Conservation (phyloP, 2,329 filamentous ascomycete genomes). For the Arthroderma sp. region DNA sequence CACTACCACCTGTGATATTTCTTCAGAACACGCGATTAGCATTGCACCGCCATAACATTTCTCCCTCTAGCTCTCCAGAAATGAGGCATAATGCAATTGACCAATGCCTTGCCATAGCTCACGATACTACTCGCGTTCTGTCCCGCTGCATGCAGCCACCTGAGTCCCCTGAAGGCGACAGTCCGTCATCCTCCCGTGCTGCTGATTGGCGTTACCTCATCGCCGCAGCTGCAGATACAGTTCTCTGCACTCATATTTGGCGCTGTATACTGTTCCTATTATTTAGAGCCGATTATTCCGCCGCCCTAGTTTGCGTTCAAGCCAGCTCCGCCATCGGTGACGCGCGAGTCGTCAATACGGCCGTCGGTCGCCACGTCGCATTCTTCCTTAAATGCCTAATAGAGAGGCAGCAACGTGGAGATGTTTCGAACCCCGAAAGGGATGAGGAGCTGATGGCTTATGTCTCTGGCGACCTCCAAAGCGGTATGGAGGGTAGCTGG, state of each 20-base stretch:
- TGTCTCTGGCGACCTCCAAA: conserved; percentile 74
- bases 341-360: conserved; percentile 56
- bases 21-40: conserved; percentile 74
- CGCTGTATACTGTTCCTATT: conserved; percentile 71
- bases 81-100: conserved; percentile 61
- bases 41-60: conserved; percentile 78
- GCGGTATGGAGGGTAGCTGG: conserved; percentile 64
- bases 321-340: conserved; percentile 57
- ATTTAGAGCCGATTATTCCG: conserved; percentile 57
- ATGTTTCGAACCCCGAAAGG: conserved; percentile 34
- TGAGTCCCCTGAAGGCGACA: conserved; percentile 13
- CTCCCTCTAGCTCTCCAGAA: conserved; percentile 52
- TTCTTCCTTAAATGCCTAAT: conserved; percentile 65
- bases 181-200: conserved; percentile 23
- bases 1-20: conserved; percentile 61
- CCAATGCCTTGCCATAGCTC: conserved; percentile 58
- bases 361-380: conserved; percentile 66
- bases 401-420: conserved; percentile 38
- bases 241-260: conserved; percentile 75
- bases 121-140: conserved; percentile 67
- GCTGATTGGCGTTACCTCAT: conserved; percentile 43
- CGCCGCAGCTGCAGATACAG: conserved; percentile 54
- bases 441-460: conserved; percentile 88
- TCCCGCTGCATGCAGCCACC: conserved; percentile 47
- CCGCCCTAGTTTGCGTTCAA: conserved; percentile 60